Evolutionary conservation across 345 rosid species (phyloP).

Genomic region (Trapa incisa): DNA sequence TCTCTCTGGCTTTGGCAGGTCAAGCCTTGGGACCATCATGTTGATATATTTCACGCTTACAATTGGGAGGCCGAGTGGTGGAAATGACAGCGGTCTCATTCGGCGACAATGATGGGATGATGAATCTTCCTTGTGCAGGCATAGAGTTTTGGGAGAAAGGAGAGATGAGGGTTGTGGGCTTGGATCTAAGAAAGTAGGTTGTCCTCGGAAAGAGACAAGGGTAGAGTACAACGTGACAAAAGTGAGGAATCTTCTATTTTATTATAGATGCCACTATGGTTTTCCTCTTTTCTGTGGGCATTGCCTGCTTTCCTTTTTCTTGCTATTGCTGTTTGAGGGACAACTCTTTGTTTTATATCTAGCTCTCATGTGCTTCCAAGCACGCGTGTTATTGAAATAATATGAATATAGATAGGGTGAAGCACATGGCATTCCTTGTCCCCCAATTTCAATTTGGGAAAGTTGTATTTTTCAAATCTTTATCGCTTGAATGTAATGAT

Average conservation of each 20-base stretch:
- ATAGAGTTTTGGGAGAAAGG: no score
- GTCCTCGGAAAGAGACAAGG: constrained; percentile 12
- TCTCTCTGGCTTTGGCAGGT: constrained; percentile 31
- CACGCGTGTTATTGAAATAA: background rate
- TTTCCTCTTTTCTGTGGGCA: constrained; percentile 7
- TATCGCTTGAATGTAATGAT: no score
- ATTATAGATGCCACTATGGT: background rate
- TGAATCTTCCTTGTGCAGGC: no score
- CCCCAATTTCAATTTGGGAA: no score
- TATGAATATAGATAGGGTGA: background rate
- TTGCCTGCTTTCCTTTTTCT: constrained; percentile 4
- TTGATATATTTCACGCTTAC: constrained; percentile 83
- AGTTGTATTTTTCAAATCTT: no score
- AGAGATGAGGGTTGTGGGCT: background rate
- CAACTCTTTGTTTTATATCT: background rate
- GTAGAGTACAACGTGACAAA: constrained; percentile 25
- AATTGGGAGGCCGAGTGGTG: constrained; percentile 22
- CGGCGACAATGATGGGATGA: constrained; percentile 9
- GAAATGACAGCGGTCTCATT: constrained; percentile 28
- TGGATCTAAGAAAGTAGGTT: background rate
- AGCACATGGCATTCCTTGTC: no score
- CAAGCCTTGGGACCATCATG: constrained; percentile 87
- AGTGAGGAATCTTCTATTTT: constrained; percentile 17
- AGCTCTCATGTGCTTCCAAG: constrained; percentile 1
- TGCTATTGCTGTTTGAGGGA: no score